These are phyloP conservation scores for Claviceps sp. DNA, from an alignment of 2,329 filamentous ascomycete genomes.

Conservation along the genomic window DNA sequence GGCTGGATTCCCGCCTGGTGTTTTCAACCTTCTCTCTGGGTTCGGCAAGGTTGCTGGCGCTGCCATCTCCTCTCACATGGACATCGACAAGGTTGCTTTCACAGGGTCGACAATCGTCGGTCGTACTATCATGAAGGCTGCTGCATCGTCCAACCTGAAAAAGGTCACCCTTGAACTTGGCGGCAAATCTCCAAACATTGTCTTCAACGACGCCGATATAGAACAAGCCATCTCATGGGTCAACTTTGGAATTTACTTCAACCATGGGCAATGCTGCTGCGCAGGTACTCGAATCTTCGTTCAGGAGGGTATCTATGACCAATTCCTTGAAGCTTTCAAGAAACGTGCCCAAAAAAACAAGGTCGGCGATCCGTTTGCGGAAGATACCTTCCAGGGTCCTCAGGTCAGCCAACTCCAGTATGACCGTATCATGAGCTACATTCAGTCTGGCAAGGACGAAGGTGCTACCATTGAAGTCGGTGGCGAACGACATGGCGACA, in stretches of 20 bases:
- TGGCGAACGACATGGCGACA: constrained; percentile 44
- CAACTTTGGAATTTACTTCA: constrained; percentile 56
- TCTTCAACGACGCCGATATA: constrained; percentile 66
- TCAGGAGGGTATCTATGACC: constrained; percentile 76
- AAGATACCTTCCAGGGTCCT: constrained; percentile 75
- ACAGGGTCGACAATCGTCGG: constrained; percentile 65
- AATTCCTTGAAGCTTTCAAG: constrained; percentile 73
- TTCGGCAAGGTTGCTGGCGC: constrained; percentile 69
- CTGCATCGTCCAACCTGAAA: constrained; percentile 65
- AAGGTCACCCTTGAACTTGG: constrained; percentile 71
- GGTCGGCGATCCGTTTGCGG: constrained; percentile 70
- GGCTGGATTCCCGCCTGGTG: constrained; percentile 66
- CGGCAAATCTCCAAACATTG: constrained; percentile 69
- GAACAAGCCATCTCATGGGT: constrained; percentile 67
- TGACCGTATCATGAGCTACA: constrained; percentile 76
- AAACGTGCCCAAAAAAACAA: constrained; percentile 59
- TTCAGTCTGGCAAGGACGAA: constrained; percentile 51
- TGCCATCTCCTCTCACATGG: constrained; percentile 63
- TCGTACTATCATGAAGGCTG: constrained; percentile 67
- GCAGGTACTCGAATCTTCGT: constrained; percentile 76
- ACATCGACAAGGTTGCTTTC: constrained; percentile 73
- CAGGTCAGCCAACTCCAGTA: constrained; percentile 78
- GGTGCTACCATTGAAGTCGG: constrained; percentile 47
- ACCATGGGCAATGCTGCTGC: constrained; percentile 55
- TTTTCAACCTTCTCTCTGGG: constrained; percentile 65